Evolutionary conservation across 192 early-diverging fungal species (phyloP), one percentile per base, ranked within the genome.

Genomic region (Podila horticola): DNA sequence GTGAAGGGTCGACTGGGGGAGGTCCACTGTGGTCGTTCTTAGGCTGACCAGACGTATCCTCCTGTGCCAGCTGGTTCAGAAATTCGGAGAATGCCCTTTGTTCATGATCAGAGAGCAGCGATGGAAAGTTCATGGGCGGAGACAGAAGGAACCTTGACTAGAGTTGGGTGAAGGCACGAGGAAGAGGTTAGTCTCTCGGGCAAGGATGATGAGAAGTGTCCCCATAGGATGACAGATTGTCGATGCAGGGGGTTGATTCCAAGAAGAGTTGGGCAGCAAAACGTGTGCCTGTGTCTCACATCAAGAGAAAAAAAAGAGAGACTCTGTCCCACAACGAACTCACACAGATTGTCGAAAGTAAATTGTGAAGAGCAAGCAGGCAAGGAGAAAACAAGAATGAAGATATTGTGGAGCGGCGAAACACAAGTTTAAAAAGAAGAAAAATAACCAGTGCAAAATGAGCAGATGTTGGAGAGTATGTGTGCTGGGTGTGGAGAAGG

Each of bases 81-180:
- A 79, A 79, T 59, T 79, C 76, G 48, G 76, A 72, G 70, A 79
- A 79, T 29, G 76, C 76, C 50, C 76, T 71, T 65, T 79, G 76
- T 68, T 79, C 76, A 58, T 79, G 76, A 71, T 79, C 76, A 58
- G 76, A 79, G 52, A 79, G 70, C 76, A 79, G 51, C 12, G 76
- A 79, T 24, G 76, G 76, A 57, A 79, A 79, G 61, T 57, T 72
- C 76, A 79, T 79, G 34, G 65, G 24, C 41, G 61, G 33, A n/a
- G 15, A 17, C 41, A 45, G 30, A 33, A 63, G 28, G 33, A 33
- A 30, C 26, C 55, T 58, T 38, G 36, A 45, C 34, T 59, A 30
- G 26, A 26, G 67, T 33, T 8, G 55, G 48, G n/a, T 22, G 11
- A 48, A 38, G 22, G 41, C 3, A 45, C 10, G 5, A 45, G 26